phyloP scores from a whole-genome alignment of 257 asterid species.

The Salvia miltiorrhiza region DNA sequence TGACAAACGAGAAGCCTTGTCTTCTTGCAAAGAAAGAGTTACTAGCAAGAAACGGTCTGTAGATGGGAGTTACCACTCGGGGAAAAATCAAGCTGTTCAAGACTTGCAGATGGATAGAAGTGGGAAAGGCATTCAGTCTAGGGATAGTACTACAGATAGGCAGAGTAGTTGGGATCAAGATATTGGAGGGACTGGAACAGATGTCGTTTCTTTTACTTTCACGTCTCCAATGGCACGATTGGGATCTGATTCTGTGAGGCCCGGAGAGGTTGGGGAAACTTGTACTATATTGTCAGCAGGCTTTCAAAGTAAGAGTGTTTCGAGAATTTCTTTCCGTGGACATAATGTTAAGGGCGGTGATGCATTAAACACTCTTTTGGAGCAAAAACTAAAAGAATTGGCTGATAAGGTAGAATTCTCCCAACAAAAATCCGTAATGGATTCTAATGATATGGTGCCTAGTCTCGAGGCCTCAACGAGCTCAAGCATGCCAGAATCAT shows the following conservation, averaged over 20 bases:
- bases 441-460: slow-evolving; percentile 27
- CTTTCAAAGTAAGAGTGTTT: slow-evolving; percentile 37
- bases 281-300: slow-evolving; percentile 32
- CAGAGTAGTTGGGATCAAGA: slow-evolving; percentile 45
- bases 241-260: slow-evolving; percentile 29
- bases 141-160: slow-evolving; percentile 25
- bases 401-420: slow-evolving; percentile 60
- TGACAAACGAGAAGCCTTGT: slow-evolving; percentile 38
- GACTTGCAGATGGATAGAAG: slow-evolving; percentile 27
- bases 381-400: slow-evolving; percentile 72
- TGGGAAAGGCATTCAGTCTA: slow-evolving; percentile 38
- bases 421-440: slow-evolving; percentile 26
- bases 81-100: slow-evolving; percentile 36
- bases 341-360: slow-evolving; percentile 53
- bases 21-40: slow-evolving; percentile 40
- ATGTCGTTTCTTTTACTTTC: slow-evolving; percentile 85
- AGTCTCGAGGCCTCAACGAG: slow-evolving; percentile 22
- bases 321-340: slow-evolving; percentile 36
- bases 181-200: slow-evolving; percentile 45
- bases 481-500: slow-evolving; percentile 32
- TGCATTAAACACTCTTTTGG: slow-evolving; percentile 70
- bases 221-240: slow-evolving; percentile 68
- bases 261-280: slow-evolving; percentile 37
- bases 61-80: slow-evolving; percentile 56
- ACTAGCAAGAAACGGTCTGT: slow-evolving; percentile 60